phyloP scores from a whole-genome alignment of 2,329 filamentous ascomycete species.

The Colletotrichum cuscutae region DNA sequence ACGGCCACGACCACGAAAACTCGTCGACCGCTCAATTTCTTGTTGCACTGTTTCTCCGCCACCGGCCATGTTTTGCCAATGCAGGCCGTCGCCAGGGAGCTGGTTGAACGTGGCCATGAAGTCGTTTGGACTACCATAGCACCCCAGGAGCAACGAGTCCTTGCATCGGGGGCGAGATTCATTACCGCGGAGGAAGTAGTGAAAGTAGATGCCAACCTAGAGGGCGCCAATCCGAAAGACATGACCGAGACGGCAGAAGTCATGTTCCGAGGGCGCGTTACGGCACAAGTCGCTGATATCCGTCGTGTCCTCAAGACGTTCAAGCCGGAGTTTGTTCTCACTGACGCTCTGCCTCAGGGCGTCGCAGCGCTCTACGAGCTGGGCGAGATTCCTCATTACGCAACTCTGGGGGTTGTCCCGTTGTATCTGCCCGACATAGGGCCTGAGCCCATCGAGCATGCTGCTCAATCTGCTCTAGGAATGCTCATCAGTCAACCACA shows the following conservation, averaged over 20 bases:
- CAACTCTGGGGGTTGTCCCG: slow-evolving; percentile 51
- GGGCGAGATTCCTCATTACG: slow-evolving; percentile 47
- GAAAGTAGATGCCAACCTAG: slow-evolving; percentile 44
- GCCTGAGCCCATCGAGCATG: slow-evolving; percentile 37
- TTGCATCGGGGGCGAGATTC: slow-evolving; percentile 47
- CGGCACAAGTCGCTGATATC: slow-evolving; percentile 49
- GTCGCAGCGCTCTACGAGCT: slow-evolving; percentile 48
- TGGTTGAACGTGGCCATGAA: slow-evolving; percentile 49
- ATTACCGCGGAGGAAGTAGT: slow-evolving; percentile 44
- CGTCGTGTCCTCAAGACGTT: slow-evolving; percentile 44
- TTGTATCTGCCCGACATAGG: slow-evolving; percentile 49
- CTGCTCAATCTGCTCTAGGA: slow-evolving; percentile 39
- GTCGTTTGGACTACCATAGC: slow-evolving; percentile 50
- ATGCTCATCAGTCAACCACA: slow-evolving; percentile 43
- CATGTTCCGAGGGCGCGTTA: slow-evolving; percentile 42
- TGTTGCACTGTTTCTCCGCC: slow-evolving; percentile 52
- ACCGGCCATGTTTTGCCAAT: slow-evolving; percentile 52
- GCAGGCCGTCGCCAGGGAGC: slow-evolving; percentile 50
- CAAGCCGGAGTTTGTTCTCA: slow-evolving; percentile 45
- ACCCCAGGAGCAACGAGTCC: slow-evolving; percentile 46
- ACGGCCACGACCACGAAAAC: neutral
- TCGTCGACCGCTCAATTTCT: slow-evolving; percentile 43
- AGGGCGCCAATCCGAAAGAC: slow-evolving; percentile 41
- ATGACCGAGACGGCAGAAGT: slow-evolving; percentile 44
- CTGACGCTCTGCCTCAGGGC: slow-evolving; percentile 50